Evolutionary conservation across 2,329 filamentous ascomycete genomes (phyloP), one percentile per base, ranked within the genome.

Genomic region (Ceratocystis alfenasii): DNA sequence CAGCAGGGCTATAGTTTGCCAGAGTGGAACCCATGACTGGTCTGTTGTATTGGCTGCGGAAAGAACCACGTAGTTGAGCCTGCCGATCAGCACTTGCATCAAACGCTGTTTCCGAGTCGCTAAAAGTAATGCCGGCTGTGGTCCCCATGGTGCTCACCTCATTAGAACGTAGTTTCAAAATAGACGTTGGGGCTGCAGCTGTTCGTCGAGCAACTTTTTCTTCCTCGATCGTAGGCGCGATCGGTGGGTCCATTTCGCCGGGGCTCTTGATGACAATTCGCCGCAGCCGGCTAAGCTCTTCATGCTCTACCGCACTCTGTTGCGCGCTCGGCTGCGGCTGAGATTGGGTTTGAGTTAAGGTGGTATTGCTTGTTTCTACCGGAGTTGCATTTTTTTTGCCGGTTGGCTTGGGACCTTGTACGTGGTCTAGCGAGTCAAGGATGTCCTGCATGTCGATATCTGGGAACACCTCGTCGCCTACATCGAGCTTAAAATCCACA

Each of bases 191-290:
- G 15, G 69, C 68, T 3, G 53, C 67, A 2, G 70, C 70, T 62
- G 72, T 73, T 44, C 76, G 71, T 33, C 76, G 72, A 25, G 72
- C 72, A 12, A 70, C 68, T 67, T 76, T 74, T 67, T 78, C 76
- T 60, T 77, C 73, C 59, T 72, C 68, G 41, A 76, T 66, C 0
- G 75, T 75, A n/a, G 70, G 73, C 5, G 73, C 71, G 5, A 68
- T 68, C 8, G 66, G 66, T 3, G 63, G 60, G 1, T 65, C 22
- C 36, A 41, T 46, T 30, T 63, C 50, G 8, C 50, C 22, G 10
- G 63, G 66, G n/a, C 36, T 65, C 50, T 72, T 67, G n/a, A 77
- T 72, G 25, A 72, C 68, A 5, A 76, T 41, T 68, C 66, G 41
- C 55, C 67, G 62, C 41, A 62, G 55, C 8, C 30, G 55, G 6